Evolutionary conservation across 2,329 filamentous ascomycete species (phyloP), one percentile per base, ranked within the genome.

Genomic region (Talaromyces sp.): DNA sequence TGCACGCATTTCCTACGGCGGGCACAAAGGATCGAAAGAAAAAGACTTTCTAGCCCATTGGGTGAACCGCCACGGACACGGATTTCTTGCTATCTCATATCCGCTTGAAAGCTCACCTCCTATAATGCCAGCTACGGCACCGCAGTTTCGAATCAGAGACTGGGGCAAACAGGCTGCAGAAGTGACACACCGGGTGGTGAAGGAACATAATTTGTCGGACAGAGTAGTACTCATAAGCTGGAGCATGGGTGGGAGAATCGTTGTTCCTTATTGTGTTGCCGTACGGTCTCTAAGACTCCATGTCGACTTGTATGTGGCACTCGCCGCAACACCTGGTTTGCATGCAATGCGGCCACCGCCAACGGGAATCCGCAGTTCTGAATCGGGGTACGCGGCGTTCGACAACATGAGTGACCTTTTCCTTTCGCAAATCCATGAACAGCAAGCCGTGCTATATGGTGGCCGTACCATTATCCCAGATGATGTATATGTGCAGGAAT

Each of bases 1-100:
- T 12, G 64, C 63, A 6, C 61, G 66, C 10, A 60, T 68, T 19
- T 63, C 66, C n/a, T 68, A 67, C 43, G 66, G 66, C 8, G 66
- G 64, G 21, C 66, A 68, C 50, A n/a, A 59, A 17, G 62, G 60
- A 19, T 61, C 46, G 21, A 55, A 38, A 8, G 24, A 27, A 17
- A 59, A 58, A 5, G 59, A 68, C 53, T 68, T 68, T 41, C 57
- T 67, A 3, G 61, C 61, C 3, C 43, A 67, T 46, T 66, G 65
- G 60, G 59, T 67, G 7, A 65, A 59, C 50, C 21, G 60, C 9
- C 51, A 56, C 19, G 64, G 65, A 9, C 59, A 62, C 31, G 59
- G 59, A 4, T 57, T 67, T 17, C 57, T 68, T 21, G 66, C 64
- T 9, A 38, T 68, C 17, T 68, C 66, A 2, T 68, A 67, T 51